A percentile compares a stretch with the other conserved stretches of the same genome.
These are phyloP conservation scores for Aureobasidium sp. DNA, from an alignment of 2,329 filamentous ascomycete genomes.

Conservation along the genomic window DNA sequence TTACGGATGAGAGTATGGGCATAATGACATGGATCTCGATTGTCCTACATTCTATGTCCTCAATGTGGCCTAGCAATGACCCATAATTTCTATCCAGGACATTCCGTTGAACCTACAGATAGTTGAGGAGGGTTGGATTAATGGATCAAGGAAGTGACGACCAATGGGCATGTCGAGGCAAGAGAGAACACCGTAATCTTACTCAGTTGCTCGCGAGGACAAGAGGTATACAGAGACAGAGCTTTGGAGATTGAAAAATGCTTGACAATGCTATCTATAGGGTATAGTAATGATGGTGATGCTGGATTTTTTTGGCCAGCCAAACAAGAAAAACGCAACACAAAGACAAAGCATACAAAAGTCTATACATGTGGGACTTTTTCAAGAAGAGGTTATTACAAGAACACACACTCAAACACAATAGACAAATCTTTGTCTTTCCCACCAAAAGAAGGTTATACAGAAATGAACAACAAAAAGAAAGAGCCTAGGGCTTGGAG, in stretches of 20 bases:
- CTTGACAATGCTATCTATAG: background rate
- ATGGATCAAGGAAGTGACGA: too few relatives aligned
- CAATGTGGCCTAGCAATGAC: too few relatives aligned
- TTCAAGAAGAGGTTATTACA: background rate
- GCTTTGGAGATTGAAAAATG: background rate
- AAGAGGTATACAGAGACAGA: too few relatives aligned
- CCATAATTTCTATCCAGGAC: too few relatives aligned
- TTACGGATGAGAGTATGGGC: too few relatives aligned
- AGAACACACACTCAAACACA: background rate
- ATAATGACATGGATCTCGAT: too few relatives aligned
- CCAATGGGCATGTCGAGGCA: too few relatives aligned
- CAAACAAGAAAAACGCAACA: background rate
- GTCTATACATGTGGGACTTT: background rate
- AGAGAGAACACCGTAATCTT: too few relatives aligned
- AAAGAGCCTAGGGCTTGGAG: constrained; percentile 37
- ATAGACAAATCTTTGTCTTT: background rate
- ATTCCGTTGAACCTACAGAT: too few relatives aligned
- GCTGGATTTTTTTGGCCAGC: background rate
- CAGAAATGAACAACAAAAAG: background rate
- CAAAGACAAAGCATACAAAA: background rate
- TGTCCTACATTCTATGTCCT: too few relatives aligned
- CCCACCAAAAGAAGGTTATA: background rate
- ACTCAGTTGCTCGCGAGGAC: too few relatives aligned
- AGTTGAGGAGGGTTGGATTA: too few relatives aligned
- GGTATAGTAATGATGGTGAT: background rate